phyloP scores from a whole-genome alignment of 2,329 filamentous ascomycete species.

The Claviceps purpurea region DNA sequence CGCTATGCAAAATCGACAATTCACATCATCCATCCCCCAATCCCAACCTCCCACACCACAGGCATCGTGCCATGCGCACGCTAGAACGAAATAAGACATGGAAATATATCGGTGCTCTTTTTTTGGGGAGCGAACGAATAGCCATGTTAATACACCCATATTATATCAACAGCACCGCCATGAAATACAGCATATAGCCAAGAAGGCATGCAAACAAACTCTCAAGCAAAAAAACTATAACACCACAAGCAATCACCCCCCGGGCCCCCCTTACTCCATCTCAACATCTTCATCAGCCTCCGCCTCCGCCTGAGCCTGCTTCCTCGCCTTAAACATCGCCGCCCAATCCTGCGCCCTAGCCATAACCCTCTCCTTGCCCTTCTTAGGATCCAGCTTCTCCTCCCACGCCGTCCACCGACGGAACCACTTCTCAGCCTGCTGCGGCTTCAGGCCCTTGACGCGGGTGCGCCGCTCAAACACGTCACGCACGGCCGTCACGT shows the following conservation, averaged over 20 bases:
- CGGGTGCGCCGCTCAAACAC: conserved; percentile 71
- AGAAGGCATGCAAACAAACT: too few species aligned
- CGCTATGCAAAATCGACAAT: too few species aligned
- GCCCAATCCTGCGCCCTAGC: conserved; percentile 60
- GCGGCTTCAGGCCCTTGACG: conserved; percentile 60
- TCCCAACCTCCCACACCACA: too few species aligned
- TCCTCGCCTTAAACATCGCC: conserved; percentile 33
- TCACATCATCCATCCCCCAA: too few species aligned
- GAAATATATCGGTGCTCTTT: too few species aligned
- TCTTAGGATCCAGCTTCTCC: conserved; percentile 53
- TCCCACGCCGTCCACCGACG: conserved; percentile 88
- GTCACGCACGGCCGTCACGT: conserved; percentile 46
- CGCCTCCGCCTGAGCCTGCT: conserved; percentile 25
- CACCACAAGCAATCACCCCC: not conserved
- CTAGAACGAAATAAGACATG: too few species aligned
- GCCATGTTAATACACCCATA: too few species aligned
- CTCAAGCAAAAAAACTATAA: too few species aligned
- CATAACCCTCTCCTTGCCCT: conserved; percentile 57
- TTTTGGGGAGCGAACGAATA: too few species aligned
- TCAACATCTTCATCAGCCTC: conserved; percentile 22
- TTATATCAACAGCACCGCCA: too few species aligned
- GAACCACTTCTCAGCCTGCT: conserved; percentile 78
- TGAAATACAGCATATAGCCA: too few species aligned
- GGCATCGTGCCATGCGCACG: too few species aligned
- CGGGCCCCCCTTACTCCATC: conserved; percentile 2